Percentiles rank a stretch among this genome's conserved stretches.
Conservation (phyloP, 1,139 yeast species). For the Candida sp. region DNA sequence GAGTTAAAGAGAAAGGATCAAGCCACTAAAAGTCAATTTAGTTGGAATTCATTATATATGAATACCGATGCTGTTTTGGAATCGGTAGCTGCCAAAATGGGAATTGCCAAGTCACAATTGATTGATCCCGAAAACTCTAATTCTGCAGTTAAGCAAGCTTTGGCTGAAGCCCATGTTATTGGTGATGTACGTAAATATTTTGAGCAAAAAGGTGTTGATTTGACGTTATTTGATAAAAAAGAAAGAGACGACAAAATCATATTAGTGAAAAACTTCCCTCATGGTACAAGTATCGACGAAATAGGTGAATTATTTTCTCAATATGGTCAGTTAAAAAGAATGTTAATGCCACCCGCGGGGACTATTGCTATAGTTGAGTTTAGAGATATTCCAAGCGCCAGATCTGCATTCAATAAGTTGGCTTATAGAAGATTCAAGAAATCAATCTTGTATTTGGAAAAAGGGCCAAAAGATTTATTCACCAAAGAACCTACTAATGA, state of each 20-base stretch:
- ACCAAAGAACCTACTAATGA: slow-evolving; percentile 49
- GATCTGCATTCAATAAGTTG: slow-evolving; percentile 84
- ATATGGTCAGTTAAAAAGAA: slow-evolving; percentile 75
- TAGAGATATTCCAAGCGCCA: slow-evolving; percentile 77
- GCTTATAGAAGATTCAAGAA: slow-evolving; percentile 87
- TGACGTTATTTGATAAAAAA: slow-evolving; percentile 64
- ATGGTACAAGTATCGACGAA: slow-evolving; percentile 77
- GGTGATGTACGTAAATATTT: slow-evolving; percentile 88
- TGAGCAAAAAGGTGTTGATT: slow-evolving; percentile 81
- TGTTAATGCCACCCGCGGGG: slow-evolving; percentile 95
- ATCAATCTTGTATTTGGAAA: slow-evolving; percentile 83
- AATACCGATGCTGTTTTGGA: slow-evolving; percentile 90
- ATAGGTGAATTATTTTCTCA: slow-evolving; percentile 76
- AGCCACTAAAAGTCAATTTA: slow-evolving; percentile 82
- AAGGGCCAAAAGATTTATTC: slow-evolving; percentile 87
- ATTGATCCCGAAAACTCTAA: slow-evolving; percentile 84
- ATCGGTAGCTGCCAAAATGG: slow-evolving; percentile 82
- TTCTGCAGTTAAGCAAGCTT: slow-evolving; percentile 96
- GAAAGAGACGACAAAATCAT: slow-evolving; percentile 82
- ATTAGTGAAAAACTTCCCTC: slow-evolving; percentile 86
- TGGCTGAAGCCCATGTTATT: slow-evolving; percentile 95
- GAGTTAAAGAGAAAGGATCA: slow-evolving; percentile 80
- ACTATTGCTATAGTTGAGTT: slow-evolving; percentile 96
- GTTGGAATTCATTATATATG: slow-evolving; percentile 94
- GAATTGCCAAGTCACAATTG: slow-evolving; percentile 77